Evolutionary conservation across 2,329 filamentous ascomycete genomes (phyloP), one percentile per base, ranked within the genome.

Genomic region (Xylariales sp.): DNA sequence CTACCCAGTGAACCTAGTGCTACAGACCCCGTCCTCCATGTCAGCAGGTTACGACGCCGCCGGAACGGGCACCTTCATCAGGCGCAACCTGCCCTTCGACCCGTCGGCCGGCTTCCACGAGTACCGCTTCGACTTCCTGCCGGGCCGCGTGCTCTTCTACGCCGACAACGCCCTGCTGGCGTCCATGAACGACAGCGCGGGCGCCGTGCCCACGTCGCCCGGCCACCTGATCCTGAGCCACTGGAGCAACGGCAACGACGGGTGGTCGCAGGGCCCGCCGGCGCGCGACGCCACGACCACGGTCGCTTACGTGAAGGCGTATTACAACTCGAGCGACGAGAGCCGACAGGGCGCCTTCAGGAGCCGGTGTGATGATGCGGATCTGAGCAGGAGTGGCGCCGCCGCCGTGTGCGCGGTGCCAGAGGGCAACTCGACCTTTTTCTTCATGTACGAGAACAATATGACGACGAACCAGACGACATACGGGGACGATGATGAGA

Each of bases 121-220:
- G 62, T 89, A 89, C 56, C 82, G 86, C 27, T 84, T 90, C 59
- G 86, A 91, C 61, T 89, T 85, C 65, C 59, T 80, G 12, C 71
- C 76, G 0, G 70, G 68, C 1, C 66, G 66, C 1, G 82, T 90
- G 7, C 58, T 74, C 9, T 90, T 88, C 62, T 88, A 82, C 55
- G 81, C 79, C 2, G 85, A 90, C 58, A 76, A 76, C 31, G 42
- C 62, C 7, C 60, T 72, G 8, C 63, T 88, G 11, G 69, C 73
- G 21, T 66, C 69, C 35, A 81, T 86, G 69, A 25, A 28, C 24
- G 24, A 16, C 22, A 56, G 63, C 3, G 73, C 75, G 8, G 66
- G 68, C 3, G 70, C 72, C 1, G 69, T 86, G 18, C 86, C 86
- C 0, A 68, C 65, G 2, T 62, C 67, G 8, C 64, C 79, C 0